Percentiles rank a stretch among this genome's conserved stretches.
Evolutionary conservation across 179 eudicot genomes (phyloP).

Genomic region (Heliamphora pulchella): DNA sequence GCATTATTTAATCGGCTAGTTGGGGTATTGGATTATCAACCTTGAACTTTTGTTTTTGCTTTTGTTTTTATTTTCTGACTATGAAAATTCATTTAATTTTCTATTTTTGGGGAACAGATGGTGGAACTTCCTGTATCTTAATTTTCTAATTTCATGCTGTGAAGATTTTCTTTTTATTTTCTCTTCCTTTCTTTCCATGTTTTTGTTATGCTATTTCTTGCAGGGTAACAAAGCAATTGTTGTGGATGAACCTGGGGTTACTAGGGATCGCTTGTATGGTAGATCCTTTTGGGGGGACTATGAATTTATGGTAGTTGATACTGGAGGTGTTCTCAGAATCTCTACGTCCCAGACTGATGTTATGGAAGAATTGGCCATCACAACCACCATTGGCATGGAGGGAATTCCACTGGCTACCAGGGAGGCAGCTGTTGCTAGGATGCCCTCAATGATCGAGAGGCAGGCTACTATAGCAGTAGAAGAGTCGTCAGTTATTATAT

Average conservation of each 20-base stretch:
- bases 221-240: slow-evolving; percentile 97
- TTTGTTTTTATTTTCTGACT: neutral
- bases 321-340: slow-evolving; percentile 81
- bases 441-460: slow-evolving; percentile 93
- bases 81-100: neutral
- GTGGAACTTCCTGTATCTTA: neutral
- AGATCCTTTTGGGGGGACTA: slow-evolving; percentile 82
- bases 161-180: neutral
- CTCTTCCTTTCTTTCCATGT: neutral
- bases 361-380: slow-evolving; percentile 70
- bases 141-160: neutral
- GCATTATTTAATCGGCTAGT: slow-evolving; percentile 93
- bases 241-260: slow-evolving; percentile 98
- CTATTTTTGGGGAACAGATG: neutral
- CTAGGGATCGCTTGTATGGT: slow-evolving; percentile 93
- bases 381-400: slow-evolving; percentile 97
- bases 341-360: slow-evolving; percentile 70
- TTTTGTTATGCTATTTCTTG: slow-evolving; percentile 13
- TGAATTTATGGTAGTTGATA: slow-evolving; percentile 89
- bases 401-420: slow-evolving; percentile 83
- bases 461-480: slow-evolving; percentile 90
- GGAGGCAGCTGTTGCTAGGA: slow-evolving; percentile 93
- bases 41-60: slow-evolving; percentile 2
- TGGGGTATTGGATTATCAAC: slow-evolving; percentile 53
- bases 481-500: slow-evolving; percentile 84